These are phyloP conservation scores for Euphorbia pulcherrima DNA, from an alignment of 345 rosid species.

Conservation along the genomic window DNA sequence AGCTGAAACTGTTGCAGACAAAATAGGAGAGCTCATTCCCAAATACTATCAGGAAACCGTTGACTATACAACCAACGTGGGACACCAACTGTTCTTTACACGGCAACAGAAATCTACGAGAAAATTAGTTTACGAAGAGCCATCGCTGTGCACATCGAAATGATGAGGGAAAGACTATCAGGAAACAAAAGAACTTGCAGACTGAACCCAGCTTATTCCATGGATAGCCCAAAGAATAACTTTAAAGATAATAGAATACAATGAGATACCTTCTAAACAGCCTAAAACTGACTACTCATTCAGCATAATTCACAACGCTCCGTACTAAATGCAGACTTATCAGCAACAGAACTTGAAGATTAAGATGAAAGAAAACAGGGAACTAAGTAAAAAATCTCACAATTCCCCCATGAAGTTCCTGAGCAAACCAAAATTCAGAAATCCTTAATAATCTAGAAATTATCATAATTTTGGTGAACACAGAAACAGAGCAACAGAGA, in stretches of 20 bases:
- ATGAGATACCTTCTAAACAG: no score
- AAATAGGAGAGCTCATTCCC: no score
- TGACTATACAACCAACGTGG: no score
- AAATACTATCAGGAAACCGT: no score
- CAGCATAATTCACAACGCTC: neutral
- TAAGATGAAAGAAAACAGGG: neutral
- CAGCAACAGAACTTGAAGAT: neutral
- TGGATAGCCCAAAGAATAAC: no score
- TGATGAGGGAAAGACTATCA: no score
- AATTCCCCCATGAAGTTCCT: neutral
- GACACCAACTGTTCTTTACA: no score
- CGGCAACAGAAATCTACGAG: neutral
- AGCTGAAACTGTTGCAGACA: no score
- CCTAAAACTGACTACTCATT: no score
- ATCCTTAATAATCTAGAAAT: neutral
- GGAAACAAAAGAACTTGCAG: no score
- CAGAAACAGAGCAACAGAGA: neutral
- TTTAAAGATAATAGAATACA: no score
- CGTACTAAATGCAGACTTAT: neutral
- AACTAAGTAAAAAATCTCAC: neutral
- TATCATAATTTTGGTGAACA: neutral
- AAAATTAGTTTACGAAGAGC: neutral
- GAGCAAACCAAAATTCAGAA: conserved; percentile 6
- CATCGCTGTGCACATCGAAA: neutral
- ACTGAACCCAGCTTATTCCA: no score